These are phyloP conservation scores for Citrus unshiu DNA, from an alignment of 345 rosid genomes.

Conservation along the genomic window DNA sequence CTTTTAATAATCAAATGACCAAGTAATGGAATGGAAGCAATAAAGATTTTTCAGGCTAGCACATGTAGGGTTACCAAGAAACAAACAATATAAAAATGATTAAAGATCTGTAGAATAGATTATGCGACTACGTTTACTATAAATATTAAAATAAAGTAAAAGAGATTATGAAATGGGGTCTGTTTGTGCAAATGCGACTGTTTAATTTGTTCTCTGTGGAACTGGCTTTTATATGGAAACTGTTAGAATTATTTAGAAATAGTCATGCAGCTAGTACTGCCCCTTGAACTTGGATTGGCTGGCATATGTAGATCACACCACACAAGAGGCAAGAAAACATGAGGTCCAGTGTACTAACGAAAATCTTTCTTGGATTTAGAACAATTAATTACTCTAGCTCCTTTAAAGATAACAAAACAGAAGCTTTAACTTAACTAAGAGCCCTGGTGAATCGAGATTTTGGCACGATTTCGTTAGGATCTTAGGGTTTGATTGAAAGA, in stretches of 20 bases:
- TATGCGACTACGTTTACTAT: conserved; percentile 18
- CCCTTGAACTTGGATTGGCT: conserved; percentile 12
- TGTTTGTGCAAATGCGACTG: not conserved
- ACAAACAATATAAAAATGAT: conserved; percentile 34
- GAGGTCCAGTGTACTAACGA: conserved; percentile 20
- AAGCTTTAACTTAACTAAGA: not conserved
- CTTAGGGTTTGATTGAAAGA: conserved; percentile 10
- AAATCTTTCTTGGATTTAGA: conserved; percentile 35
- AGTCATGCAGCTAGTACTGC: conserved; percentile 7
- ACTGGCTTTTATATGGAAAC: conserved; percentile 17
- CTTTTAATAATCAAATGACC: not conserved
- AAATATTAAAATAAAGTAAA: conserved; percentile 11
- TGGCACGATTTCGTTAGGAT: not conserved
- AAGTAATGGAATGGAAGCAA: not conserved
- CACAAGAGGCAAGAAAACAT: not conserved
- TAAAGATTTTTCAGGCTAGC: not conserved
- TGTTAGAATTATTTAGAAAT: conserved; percentile 11
- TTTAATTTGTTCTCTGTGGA: conserved; percentile 4
- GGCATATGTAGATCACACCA: conserved; percentile 13
- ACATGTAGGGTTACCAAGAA: conserved; percentile 39
- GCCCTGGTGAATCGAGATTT: not conserved
- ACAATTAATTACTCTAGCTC: not conserved
- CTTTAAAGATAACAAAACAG: not conserved
- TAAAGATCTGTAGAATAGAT: conserved; percentile 21
- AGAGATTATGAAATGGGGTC: conserved; percentile 16